These are phyloP conservation scores for Lolium rigidum DNA, from an alignment of 176 grass and related monocot species.

Conservation along the genomic window DNA sequence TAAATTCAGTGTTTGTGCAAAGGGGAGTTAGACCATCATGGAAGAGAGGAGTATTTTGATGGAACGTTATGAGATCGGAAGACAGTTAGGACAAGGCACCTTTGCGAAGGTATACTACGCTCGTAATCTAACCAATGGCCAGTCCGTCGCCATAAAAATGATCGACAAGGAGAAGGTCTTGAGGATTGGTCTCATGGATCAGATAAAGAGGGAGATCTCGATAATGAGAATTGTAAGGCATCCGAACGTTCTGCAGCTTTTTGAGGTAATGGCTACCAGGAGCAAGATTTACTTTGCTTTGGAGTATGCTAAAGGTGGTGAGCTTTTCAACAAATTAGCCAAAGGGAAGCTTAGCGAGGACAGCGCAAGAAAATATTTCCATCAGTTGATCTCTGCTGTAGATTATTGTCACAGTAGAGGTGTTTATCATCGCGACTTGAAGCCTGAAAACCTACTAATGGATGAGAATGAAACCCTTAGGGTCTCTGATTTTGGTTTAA, in stretches of 20 bases:
- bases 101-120: constrained; percentile 89
- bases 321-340: constrained; percentile 76
- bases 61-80: constrained; percentile 70
- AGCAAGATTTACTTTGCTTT: constrained; percentile 83
- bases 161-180: constrained; percentile 91
- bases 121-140: constrained; percentile 57
- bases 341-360: constrained; percentile 74
- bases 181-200: constrained; percentile 68
- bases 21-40: constrained; percentile 29
- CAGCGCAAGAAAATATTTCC: constrained; percentile 72
- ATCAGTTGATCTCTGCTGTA: constrained; percentile 65
- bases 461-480: constrained; percentile 75
- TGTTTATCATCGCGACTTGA: constrained; percentile 89
- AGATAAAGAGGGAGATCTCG: constrained; percentile 81
- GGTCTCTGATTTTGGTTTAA: constrained; percentile 87
- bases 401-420: constrained; percentile 85
- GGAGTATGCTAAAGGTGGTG: constrained; percentile 80
- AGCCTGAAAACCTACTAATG: constrained; percentile 74
- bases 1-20: background rate
- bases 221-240: constrained; percentile 81
- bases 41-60: constrained; percentile 63
- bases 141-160: constrained; percentile 79
- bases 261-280: constrained; percentile 91
- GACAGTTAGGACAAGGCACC: constrained; percentile 72
- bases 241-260: constrained; percentile 72